Evolutionary conservation across 495 filamentous ascomycete species (phyloP).

Genomic region (Clohesyomyces aquaticus): DNA sequence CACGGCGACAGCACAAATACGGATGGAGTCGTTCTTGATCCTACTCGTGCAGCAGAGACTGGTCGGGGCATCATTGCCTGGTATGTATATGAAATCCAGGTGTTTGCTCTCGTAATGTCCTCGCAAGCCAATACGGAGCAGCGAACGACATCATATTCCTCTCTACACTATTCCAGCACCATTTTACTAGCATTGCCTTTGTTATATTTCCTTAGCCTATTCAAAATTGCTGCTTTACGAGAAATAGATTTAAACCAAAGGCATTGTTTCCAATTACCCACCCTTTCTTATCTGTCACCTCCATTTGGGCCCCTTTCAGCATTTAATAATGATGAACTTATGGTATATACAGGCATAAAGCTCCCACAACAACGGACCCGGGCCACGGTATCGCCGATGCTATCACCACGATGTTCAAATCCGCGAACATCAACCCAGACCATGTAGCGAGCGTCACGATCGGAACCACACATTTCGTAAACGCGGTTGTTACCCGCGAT

Average conservation of each 20-base stretch:
- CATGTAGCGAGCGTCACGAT: constrained; percentile 61
- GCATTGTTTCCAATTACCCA: too few relatives aligned
- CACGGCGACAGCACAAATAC: constrained; percentile 62
- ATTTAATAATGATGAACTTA: too few relatives aligned
- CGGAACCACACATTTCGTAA: constrained; percentile 68
- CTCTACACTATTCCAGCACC: too few relatives aligned
- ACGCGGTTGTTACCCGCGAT: constrained; percentile 58
- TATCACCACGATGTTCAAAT: constrained; percentile 33
- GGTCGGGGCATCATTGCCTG: constrained; percentile 31
- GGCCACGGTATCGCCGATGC: constrained; percentile 53
- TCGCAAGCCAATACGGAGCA: too few relatives aligned
- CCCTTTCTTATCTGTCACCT: too few relatives aligned
- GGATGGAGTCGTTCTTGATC: constrained; percentile 62
- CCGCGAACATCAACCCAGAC: constrained; percentile 20
- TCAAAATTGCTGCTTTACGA: too few relatives aligned
- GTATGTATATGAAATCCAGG: constrained; percentile 20
- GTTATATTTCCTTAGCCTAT: too few relatives aligned
- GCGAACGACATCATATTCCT: too few relatives aligned
- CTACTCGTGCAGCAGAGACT: constrained; percentile 18
- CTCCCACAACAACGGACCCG: constrained; percentile 60
- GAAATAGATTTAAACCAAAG: too few relatives aligned
- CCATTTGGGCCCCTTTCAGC: too few relatives aligned
- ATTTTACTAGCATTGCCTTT: too few relatives aligned
- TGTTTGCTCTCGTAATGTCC: too few relatives aligned
- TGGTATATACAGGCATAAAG: constrained; percentile 35